These are phyloP conservation scores for Tillandsia fasciculata DNA, from an alignment of 176 grass and related monocot species.

Conservation along the genomic window DNA sequence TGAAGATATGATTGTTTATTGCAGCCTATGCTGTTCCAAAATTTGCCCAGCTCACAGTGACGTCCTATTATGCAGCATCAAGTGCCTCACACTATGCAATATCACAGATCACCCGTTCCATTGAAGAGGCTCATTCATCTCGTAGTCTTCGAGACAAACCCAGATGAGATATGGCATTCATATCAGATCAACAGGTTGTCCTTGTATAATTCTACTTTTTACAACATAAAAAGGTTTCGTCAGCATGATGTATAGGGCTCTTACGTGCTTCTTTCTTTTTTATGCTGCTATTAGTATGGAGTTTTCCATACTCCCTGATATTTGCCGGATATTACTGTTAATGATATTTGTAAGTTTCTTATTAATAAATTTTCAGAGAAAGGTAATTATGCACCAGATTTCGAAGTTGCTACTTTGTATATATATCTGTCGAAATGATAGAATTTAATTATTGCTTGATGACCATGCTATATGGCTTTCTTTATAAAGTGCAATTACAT, in stretches of 20 bases:
- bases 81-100: slow-evolving; percentile 58
- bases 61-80: slow-evolving; percentile 75
- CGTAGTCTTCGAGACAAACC: slow-evolving; percentile 28
- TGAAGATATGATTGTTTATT: slow-evolving; percentile 11
- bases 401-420: too few species aligned
- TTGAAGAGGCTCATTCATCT: slow-evolving; percentile 46
- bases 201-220: background rate
- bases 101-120: slow-evolving; percentile 61
- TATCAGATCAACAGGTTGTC: background rate
- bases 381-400: too few species aligned
- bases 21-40: slow-evolving; percentile 61
- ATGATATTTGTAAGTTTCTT: too few species aligned
- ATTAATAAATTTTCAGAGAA: too few species aligned
- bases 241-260: background rate
- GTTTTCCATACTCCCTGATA: too few species aligned
- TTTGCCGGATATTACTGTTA: too few species aligned
- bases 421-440: too few species aligned
- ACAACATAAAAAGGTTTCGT: background rate
- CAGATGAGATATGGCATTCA: slow-evolving; percentile 15
- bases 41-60: slow-evolving; percentile 78
- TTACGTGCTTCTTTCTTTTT: background rate
- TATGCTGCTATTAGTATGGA: background rate
- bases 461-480: too few species aligned
- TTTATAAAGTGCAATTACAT: too few species aligned
- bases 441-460: too few species aligned